These are phyloP conservation scores for Pleurozium schreberi DNA, from an alignment of 225 moss, liverwort and hornwort genomes.

Conservation along the genomic window DNA sequence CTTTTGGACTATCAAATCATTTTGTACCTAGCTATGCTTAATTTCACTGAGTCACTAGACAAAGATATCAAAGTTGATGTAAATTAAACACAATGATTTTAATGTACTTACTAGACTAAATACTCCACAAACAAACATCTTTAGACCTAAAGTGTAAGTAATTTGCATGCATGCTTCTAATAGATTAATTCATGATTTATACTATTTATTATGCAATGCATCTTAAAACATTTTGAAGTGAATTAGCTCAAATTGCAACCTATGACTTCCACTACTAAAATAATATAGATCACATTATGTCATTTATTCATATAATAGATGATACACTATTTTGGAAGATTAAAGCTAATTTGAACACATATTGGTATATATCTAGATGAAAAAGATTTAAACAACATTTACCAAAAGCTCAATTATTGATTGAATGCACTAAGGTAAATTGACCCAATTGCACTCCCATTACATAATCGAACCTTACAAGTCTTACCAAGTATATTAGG, in stretches of 20 bases:
- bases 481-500: neutral
- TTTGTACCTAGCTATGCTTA: neutral
- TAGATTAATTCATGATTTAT: neutral
- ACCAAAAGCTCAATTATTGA: no score
- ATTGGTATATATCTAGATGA: neutral
- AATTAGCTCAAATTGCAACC: neutral
- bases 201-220: neutral
- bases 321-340: no score
- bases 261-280: neutral
- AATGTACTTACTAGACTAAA: neutral
- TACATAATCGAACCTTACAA: neutral
- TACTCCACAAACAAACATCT: neutral
- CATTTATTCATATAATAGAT: neutral
- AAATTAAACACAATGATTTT: neutral
- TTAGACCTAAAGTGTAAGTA: neutral
- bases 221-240: neutral
- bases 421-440: neutral
- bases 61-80: neutral
- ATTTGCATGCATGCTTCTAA: neutral
- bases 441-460: accelerated
- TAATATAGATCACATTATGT: no score
- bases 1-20: neutral
- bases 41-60: neutral
- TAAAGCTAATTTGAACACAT: no score
- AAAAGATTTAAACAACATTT: neutral